Conservation (phyloP, 1,284 basidiomycete genomes). For the Malassezia caprae region DNA sequence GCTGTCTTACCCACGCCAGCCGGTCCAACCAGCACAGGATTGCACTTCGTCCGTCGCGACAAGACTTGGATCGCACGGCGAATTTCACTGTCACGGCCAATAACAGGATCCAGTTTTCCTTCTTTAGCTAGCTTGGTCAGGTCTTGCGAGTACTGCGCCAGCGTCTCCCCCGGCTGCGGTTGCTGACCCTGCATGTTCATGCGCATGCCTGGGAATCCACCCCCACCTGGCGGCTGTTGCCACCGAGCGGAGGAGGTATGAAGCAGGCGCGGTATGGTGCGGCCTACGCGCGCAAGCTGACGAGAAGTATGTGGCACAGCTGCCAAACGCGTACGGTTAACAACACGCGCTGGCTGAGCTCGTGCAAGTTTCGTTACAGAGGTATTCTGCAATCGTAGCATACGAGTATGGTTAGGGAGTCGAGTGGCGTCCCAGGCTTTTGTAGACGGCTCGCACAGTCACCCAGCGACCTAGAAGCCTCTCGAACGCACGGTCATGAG, state of each 20-base stretch:
- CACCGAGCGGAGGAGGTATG: slow-evolving; percentile 12
- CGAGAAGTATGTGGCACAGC: not conserved
- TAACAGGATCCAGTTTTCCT: slow-evolving; percentile 47
- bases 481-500: slow-evolving; percentile 12
- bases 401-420: not conserved
- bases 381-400: not conserved
- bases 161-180: slow-evolving; percentile 20
- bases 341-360: not conserved
- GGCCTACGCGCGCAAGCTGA: not conserved
- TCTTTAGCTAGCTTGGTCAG: slow-evolving; percentile 26
- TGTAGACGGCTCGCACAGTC: not conserved
- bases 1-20: slow-evolving; percentile 54
- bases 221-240: slow-evolving; percentile 12
- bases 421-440: not conserved
- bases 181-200: slow-evolving; percentile 19
- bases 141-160: slow-evolving; percentile 25
- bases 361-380: not conserved
- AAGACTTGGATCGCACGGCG: slow-evolving; percentile 70
- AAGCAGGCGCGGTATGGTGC: not conserved
- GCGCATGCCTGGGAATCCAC: slow-evolving; percentile 21
- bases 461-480: slow-evolving; percentile 2
- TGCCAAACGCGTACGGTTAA: slow-evolving; percentile 4
- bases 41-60: slow-evolving; percentile 53
- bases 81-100: slow-evolving; percentile 62
- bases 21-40: slow-evolving; percentile 60